Conservation (phyloP, 23 red algal genomes). For the Chondrus crispus region DNA sequence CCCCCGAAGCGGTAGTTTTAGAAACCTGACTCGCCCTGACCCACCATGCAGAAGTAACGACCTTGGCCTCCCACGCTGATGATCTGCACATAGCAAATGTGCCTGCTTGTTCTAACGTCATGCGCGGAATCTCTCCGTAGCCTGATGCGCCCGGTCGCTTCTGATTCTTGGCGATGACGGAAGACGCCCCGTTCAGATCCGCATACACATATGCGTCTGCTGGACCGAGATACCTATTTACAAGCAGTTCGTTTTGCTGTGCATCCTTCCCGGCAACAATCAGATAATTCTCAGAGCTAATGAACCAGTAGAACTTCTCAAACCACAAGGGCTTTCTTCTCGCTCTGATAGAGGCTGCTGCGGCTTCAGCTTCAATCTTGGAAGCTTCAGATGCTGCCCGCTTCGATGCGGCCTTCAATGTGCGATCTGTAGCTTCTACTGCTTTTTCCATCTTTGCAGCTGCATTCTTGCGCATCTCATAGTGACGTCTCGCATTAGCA, state of each 20-base stretch:
- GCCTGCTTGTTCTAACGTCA: conserved; percentile 85
- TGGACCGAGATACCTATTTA: conserved; percentile 81
- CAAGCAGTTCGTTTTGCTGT: conserved; percentile 96
- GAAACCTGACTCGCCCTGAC: conserved; percentile 85
- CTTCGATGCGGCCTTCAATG: conserved; percentile 61
- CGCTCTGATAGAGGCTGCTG: conserved; percentile 70
- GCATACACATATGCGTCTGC: conserved; percentile 95
- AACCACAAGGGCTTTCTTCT: conserved; percentile 85
- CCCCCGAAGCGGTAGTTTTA: conserved; percentile 69
- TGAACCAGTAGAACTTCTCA: conserved; percentile 97
- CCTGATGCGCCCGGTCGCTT: neutral
- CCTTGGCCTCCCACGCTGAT: conserved; percentile 82
- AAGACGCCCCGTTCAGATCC: conserved; percentile 81
- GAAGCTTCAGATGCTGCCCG: conserved; percentile 50
- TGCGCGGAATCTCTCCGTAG: conserved; percentile 66
- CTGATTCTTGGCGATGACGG: conserved; percentile 88
- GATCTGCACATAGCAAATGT: conserved; percentile 87
- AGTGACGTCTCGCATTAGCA: conserved; percentile 89
- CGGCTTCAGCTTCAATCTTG: conserved; percentile 53
- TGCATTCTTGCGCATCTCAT: conserved; percentile 66
- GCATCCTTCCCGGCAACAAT: conserved; percentile 88
- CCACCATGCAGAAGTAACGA: conserved; percentile 93
- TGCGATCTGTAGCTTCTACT: conserved; percentile 69
- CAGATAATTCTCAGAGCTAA: conserved; percentile 90
- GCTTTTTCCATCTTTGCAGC: conserved; percentile 83